A percentile compares a stretch with the other conserved stretches of the same genome.
These are phyloP conservation scores for Musa schizocarpa DNA, from an alignment of 176 grass and related monocot genomes.

Conservation along the genomic window DNA sequence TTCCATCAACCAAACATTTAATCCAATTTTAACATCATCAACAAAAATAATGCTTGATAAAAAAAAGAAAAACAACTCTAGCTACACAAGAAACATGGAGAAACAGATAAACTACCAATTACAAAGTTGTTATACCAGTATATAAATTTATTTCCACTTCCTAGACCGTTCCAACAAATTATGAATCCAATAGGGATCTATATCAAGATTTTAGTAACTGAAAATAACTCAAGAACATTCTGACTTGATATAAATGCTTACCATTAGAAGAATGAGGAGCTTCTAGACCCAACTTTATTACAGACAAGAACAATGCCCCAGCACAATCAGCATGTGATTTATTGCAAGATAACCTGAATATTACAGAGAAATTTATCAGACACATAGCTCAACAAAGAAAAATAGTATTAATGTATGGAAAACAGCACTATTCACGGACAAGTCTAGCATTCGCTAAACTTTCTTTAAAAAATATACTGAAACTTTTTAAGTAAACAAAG, in stretches of 20 bases:
- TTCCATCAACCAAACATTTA: no score
- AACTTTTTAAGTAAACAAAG: neutral
- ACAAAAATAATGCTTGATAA: neutral
- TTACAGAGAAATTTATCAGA: constrained; percentile 3
- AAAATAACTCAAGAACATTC: neutral
- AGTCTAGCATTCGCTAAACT: neutral
- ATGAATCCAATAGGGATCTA: neutral
- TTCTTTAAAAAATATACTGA: neutral
- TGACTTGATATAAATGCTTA: constrained; percentile 21
- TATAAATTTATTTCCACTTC: neutral
- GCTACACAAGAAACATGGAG: no score
- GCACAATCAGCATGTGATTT: constrained; percentile 76
- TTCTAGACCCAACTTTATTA: constrained; percentile 59
- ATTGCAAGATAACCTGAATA: constrained; percentile 71
- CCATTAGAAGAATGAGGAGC: constrained; percentile 46
- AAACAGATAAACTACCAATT: no score
- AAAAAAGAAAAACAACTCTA: neutral
- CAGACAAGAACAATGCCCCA: constrained; percentile 65
- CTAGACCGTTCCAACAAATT: neutral
- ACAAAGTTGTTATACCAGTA: neutral
- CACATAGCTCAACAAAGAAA: neutral
- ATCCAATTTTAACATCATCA: no score
- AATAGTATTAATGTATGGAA: neutral
- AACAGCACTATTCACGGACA: neutral
- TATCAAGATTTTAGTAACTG: neutral